phyloP scores from a whole-genome alignment of 768 basidiomycete genomes.

The Hemileccinum rubropunctum region DNA sequence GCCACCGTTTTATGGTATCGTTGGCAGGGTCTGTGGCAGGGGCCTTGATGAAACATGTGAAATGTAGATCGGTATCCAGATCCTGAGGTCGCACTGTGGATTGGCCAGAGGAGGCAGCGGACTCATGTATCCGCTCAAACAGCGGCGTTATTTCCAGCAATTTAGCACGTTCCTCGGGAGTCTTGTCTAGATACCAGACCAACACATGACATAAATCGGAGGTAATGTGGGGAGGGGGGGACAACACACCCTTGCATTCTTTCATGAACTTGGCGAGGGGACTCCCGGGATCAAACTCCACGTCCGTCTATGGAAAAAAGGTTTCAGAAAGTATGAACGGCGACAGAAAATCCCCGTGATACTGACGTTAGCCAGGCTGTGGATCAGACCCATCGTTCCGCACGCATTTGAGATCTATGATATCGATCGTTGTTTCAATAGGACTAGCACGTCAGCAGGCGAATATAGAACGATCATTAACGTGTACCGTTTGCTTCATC shows the following conservation, averaged over 20 bases:
- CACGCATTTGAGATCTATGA: slow-evolving; percentile 73
- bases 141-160: slow-evolving; percentile 72
- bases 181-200: slow-evolving; percentile 45
- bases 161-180: slow-evolving; percentile 70
- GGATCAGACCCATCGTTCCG: slow-evolving; percentile 84
- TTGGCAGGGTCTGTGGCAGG: slow-evolving; percentile 35
- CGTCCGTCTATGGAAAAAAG: slow-evolving; percentile 44
- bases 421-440: not conserved
- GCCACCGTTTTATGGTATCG: slow-evolving; percentile 29
- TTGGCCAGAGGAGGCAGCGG: slow-evolving; percentile 69
- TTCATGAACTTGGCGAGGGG: slow-evolving; percentile 67
- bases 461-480: not conserved
- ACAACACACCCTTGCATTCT: slow-evolving; percentile 50
- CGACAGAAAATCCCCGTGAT: not conserved
- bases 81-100: slow-evolving; percentile 53
- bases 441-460: not conserved
- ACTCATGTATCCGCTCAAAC: slow-evolving; percentile 75
- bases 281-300: slow-evolving; percentile 53
- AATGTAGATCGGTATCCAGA: slow-evolving; percentile 77
- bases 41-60: slow-evolving; percentile 81
- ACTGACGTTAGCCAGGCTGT: slow-evolving; percentile 77
- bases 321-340: slow-evolving; percentile 2
- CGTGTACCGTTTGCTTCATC: slow-evolving; percentile 85
- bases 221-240: not conserved
- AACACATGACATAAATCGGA: not conserved